phyloP scores from a whole-genome alignment of 805 yeast genomes.

The Candida quercuum region DNA sequence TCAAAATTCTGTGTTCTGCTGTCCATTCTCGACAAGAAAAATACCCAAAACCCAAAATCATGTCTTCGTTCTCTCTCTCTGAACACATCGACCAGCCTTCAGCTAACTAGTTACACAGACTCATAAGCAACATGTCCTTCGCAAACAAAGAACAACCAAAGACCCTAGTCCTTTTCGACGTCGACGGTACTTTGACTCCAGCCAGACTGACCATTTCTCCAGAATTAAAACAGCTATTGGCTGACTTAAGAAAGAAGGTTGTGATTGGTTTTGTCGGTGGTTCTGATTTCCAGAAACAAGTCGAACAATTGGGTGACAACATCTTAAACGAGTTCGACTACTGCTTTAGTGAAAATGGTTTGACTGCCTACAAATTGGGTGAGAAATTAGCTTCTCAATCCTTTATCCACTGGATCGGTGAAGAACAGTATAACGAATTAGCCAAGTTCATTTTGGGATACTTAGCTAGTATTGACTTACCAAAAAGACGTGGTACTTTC shows the following conservation, averaged over 20 bases:
- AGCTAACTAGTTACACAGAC: no score
- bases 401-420: conserved; percentile 93
- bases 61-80: no score
- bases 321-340: conserved; percentile 83
- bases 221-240: conserved; percentile 70
- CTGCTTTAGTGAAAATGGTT: conserved; percentile 96
- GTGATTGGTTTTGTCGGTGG: conserved; percentile 99
- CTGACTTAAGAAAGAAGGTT: conserved; percentile 80
- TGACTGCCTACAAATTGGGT: conserved; percentile 94
- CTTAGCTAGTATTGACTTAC: conserved; percentile 81
- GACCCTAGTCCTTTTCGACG: conserved; percentile 90
- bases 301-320: conserved; percentile 87
- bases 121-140: conserved; percentile 49
- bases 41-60: no score
- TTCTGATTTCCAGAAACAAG: conserved; percentile 88
- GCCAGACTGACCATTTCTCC: conserved; percentile 78
- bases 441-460: conserved; percentile 81
- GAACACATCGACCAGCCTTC: neutral
- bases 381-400: conserved; percentile 86
- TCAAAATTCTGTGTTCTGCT: no score
- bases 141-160: conserved; percentile 77
- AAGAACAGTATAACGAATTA: conserved; percentile 86
- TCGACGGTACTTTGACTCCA: conserved; percentile 97
- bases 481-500: conserved; percentile 98
- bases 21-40: no score